Base-by-base conservation (phyloP, 1,284 basidiomycete genomes). In the Fomitopsis betulina region DNA sequence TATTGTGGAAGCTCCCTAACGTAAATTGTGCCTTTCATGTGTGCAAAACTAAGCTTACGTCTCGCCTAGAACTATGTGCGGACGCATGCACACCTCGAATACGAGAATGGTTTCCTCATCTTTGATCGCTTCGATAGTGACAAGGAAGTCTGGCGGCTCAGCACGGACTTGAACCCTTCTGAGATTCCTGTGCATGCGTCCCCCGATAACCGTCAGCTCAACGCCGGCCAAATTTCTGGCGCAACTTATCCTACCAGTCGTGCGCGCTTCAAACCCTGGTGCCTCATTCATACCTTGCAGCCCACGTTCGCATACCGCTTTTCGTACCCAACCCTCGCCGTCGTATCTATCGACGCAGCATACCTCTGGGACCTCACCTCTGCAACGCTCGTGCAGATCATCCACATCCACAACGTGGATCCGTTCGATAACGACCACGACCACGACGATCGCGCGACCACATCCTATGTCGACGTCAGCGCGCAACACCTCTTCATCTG, bases 141-240 rank as follows among this genome's bases (percentile, higher is more conserved):
- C 56, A 85, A 87, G 61, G 89, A 92, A 68, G 81, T 91, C 15
- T 92, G 90, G 90, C 75, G 84, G 19, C 77, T 75, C 9, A 70
- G 71, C 7, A 54, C 66, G 1, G 72, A 77, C 49, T 67, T 65
- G 52, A 61, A 68, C 12, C 63, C 70, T 15, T 56, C 66, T 19
- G 59, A 62, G 5, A 40, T 54, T 19, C 60, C 63, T 2, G 23
- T 40, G 3, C 17, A 42, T 8, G 54, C 54, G 15, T 57, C 55
- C 9, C 79, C 81, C 6, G 76, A 76, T 54, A 62, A 66, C 10
- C 53, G 61, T 23, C 76, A 84, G 70, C 64, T 65, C 43, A 21
- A 57, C 43, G 66, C 73, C 35, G n/a, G n/a, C n/a, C n/a, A n/a
- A n/a, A n/a, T n/a, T n/a, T 71, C 62, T 15, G 51, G 55, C 12